Percentiles rank a stretch among this genome's conserved stretches.
Evolutionary conservation across 306 rosid species (phyloP).

Genomic region (Gynostemma pentaphyllum): DNA sequence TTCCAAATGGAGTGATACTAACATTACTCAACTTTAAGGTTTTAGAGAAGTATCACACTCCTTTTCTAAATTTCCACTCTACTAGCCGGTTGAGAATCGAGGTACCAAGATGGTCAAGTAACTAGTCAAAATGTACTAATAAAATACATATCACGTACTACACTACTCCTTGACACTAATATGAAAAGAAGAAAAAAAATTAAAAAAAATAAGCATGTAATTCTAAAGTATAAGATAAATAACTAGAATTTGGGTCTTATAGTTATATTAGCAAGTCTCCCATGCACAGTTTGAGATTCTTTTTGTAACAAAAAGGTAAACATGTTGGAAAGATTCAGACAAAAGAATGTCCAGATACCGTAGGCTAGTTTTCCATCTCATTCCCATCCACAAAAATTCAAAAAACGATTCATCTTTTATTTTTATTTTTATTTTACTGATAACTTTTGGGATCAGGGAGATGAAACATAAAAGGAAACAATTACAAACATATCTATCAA

Average conservation of each 20-base stretch:
- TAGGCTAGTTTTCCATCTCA: neutral
- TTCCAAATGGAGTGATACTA: too few species aligned
- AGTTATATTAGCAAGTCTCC: neutral
- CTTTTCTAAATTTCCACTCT: neutral
- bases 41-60: neutral
- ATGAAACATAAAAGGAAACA: conserved; percentile 2
- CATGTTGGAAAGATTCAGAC: neutral
- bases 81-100: neutral
- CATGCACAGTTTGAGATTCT: neutral
- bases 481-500: conserved; percentile 6
- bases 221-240: neutral
- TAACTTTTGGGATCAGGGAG: neutral
- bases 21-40: neutral
- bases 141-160: neutral
- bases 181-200: neutral
- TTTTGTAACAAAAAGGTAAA: neutral
- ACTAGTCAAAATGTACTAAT: neutral
- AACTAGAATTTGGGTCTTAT: neutral
- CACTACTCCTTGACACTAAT: neutral
- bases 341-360: neutral
- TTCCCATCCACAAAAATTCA: neutral
- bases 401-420: neutral
- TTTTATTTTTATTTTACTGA: neutral
- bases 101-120: neutral
- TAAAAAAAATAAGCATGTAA: neutral